Evolutionary conservation across 2,329 filamentous ascomycete species (phyloP).

Genomic region (Aureobasidium sp.): DNA sequence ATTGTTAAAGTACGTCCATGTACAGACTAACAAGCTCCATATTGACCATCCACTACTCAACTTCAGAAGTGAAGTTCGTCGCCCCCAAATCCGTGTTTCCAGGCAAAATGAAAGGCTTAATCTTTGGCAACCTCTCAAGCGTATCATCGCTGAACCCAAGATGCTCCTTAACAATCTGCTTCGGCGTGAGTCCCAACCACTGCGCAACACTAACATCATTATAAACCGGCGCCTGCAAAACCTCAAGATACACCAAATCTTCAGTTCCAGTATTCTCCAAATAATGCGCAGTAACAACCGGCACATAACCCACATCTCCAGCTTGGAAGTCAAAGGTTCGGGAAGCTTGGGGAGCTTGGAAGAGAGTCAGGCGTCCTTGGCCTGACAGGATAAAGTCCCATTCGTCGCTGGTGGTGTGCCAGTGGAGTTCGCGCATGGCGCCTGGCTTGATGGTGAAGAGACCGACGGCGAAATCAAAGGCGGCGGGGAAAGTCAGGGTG

Average conservation of each 20-base stretch:
- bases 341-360: slow-evolving; percentile 40
- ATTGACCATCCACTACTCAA: not conserved
- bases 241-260: slow-evolving; percentile 51
- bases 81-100: slow-evolving; percentile 28
- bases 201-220: slow-evolving; percentile 49
- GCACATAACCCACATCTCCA: slow-evolving; percentile 52
- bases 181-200: slow-evolving; percentile 46
- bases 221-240: slow-evolving; percentile 45
- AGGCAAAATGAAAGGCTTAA: slow-evolving; percentile 31
- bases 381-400: slow-evolving; percentile 54
- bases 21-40: too few species aligned
- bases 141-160: slow-evolving; percentile 24
- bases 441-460: slow-evolving; percentile 51
- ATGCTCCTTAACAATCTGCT: slow-evolving; percentile 29
- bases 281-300: slow-evolving; percentile 47
- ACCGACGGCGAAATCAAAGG: slow-evolving; percentile 46
- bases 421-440: slow-evolving; percentile 58
- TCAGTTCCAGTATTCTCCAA: slow-evolving; percentile 54
- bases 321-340: slow-evolving; percentile 52
- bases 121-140: slow-evolving; percentile 26
- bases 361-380: slow-evolving; percentile 48
- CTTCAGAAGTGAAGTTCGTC: slow-evolving; percentile 28
- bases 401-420: slow-evolving; percentile 53
- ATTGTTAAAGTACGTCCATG: too few species aligned
- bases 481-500: slow-evolving; percentile 48